A percentile compares a stretch with the other conserved stretches of the same genome.
Conservation (phyloP, 1,284 basidiomycete genomes). For the Phellopilus nigrolimitatus region DNA sequence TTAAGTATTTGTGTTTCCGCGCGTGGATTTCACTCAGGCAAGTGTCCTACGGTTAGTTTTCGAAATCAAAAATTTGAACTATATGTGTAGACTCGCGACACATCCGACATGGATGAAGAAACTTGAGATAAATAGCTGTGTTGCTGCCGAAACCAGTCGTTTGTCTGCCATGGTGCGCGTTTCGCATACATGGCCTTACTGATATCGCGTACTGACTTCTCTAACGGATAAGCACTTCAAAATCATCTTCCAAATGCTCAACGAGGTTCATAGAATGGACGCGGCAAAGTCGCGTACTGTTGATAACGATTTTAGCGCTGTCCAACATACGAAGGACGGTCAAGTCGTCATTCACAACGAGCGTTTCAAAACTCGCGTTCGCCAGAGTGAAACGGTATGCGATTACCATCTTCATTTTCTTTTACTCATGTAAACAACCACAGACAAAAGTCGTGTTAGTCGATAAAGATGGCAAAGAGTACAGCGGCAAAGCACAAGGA, state of each 20-base stretch:
- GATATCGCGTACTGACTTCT: background rate
- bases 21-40: constrained; percentile 37
- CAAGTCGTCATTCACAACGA: constrained; percentile 29
- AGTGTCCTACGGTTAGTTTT: background rate
- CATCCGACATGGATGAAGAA: background rate
- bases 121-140: background rate
- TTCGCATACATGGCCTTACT: background rate
- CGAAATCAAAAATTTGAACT: background rate
- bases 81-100: background rate
- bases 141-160: background rate
- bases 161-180: background rate
- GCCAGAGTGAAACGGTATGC: constrained; percentile 30
- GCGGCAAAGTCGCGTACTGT: constrained; percentile 23
- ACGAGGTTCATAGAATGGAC: constrained; percentile 28
- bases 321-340: constrained; percentile 17
- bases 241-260: constrained; percentile 20
- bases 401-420: no score
- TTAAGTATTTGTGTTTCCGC: constrained; percentile 26
- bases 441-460: constrained; percentile 31
- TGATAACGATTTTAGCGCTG: constrained; percentile 14
- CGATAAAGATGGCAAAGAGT: constrained; percentile 25
- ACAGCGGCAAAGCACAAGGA: constrained; percentile 26
- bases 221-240: background rate
- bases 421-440: constrained; percentile 1
- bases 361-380: constrained; percentile 34